Evolutionary conservation across 352 stramenopile species (phyloP), one percentile per base, ranked within the genome.

Genomic region (Globisporangium rhizosaccharum): DNA sequence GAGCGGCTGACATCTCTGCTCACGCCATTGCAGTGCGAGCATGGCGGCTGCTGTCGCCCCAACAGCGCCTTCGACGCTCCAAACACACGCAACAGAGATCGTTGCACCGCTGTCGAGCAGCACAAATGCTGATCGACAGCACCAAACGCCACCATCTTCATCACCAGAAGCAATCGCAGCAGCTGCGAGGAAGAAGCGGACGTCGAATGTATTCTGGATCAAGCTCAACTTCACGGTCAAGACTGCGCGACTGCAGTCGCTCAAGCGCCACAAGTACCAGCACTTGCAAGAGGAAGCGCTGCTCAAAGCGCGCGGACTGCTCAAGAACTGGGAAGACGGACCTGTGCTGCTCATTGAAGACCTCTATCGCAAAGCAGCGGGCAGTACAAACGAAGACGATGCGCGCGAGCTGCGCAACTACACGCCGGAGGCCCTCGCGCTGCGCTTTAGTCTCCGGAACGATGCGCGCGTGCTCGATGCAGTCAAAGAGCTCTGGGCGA

Each of bases 181-280:
- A 36, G 23, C 23, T 23, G 6, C 30, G 30, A 36, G 30, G 30
- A 55, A 61, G 57, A 75, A 82, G 37, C 63, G 64, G 5, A 63
- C 60, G 61, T 75, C 73, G 5, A 80, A 64, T 33, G 72, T 84
- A 17, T 66, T 82, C 9, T 88, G 81, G 81, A 68, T 90, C 51
- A 85, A 88, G 49, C 79, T 88, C 66, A 88, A 88, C 53, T 85
- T 88, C 56, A 85, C 76, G 11, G 75, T 88, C 65, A 84, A 90
- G 63, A 53, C 79, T 1, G 79, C 79, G 53, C 71, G 73, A 0
- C 53, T 90, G 25, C 81, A 87, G 60, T 65, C 73, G 2, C 68
- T 85, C 53, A 88, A 90, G 70, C 53, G 71, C 18, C 73, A 88
- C 39, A 88, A 90, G 68, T 88, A 88, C 55, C 79, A 88, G 48